Evolutionary conservation across 208 protist species (phyloP).

Genomic region (Leishmania major): DNA sequence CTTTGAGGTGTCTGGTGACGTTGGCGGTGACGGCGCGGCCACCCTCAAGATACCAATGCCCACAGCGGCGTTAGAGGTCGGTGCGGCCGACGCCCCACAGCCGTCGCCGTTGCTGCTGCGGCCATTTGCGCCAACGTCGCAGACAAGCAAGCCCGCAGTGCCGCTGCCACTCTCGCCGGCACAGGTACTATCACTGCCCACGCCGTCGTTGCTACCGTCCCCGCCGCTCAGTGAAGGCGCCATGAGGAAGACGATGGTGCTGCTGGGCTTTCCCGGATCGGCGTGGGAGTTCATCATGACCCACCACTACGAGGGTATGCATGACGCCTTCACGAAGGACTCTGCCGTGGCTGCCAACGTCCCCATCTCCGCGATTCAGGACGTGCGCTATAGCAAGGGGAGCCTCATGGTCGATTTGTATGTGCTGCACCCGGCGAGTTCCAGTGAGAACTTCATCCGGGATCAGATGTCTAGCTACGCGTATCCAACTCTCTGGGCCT

Average conservation of each 20-base stretch:
- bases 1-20: neutral
- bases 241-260: conserved; percentile 33
- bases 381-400: conserved; percentile 33
- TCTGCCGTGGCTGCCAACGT: conserved; percentile 17
- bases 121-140: neutral
- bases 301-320: conserved; percentile 36
- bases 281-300: conserved; percentile 35
- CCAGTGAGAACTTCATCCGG: conserved; percentile 15
- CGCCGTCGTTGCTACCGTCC: neutral
- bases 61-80: neutral
- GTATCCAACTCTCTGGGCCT: conserved; percentile 26
- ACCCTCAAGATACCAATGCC: neutral
- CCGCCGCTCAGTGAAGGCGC: conserved; percentile 15
- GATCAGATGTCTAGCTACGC: conserved; percentile 30
- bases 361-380: conserved; percentile 26
- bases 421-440: conserved; percentile 23
- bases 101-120: neutral
- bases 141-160: neutral
- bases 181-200: neutral
- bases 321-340: conserved; percentile 30
- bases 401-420: conserved; percentile 35
- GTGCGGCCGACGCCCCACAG: neutral
- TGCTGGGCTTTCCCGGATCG: conserved; percentile 32
- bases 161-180: conserved; percentile 1
- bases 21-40: neutral